A percentile compares a stretch with the other conserved stretches of the same genome.
Conservation (phyloP, 176 grass and related monocot genomes). For the Musa schizocarpa region DNA sequence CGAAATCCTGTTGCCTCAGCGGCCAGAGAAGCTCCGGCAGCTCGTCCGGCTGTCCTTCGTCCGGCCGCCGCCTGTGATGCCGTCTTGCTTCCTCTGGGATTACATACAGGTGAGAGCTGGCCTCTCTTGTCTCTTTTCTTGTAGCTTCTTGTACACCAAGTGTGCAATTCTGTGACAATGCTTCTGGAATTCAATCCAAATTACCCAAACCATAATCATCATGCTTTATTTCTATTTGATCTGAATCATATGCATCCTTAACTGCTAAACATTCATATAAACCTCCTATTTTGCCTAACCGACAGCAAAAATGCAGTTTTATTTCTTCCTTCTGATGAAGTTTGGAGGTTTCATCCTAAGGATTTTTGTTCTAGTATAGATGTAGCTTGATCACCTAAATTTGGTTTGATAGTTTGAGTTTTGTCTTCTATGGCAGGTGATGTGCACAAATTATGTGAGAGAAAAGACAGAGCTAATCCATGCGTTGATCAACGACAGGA, state of each 20-base stretch:
- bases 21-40: constrained; percentile 57
- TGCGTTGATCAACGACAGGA: constrained; percentile 50
- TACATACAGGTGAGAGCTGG: constrained; percentile 73
- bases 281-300: too few relatives aligned
- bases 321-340: background rate
- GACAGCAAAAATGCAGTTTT: too few relatives aligned
- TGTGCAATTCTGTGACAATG: too few relatives aligned
- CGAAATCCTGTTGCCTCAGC: constrained; percentile 52
- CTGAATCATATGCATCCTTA: too few relatives aligned
- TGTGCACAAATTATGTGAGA: constrained; percentile 54
- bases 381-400: background rate
- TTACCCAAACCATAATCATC: too few relatives aligned
- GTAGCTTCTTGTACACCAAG: too few relatives aligned
- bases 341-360: background rate
- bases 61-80: constrained; percentile 61
- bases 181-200: background rate
- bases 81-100: constrained; percentile 82
- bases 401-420: background rate
- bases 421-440: constrained; percentile 48
- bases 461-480: constrained; percentile 75
- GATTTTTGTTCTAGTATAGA: background rate
- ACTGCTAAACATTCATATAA: too few relatives aligned
- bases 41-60: constrained; percentile 79
- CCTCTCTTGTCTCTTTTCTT: too few relatives aligned
- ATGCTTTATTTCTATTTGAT: too few relatives aligned